Evolutionary conservation across 345 rosid species (phyloP), one percentile per base, ranked within the genome.

Genomic region (Turnera subulata): DNA sequence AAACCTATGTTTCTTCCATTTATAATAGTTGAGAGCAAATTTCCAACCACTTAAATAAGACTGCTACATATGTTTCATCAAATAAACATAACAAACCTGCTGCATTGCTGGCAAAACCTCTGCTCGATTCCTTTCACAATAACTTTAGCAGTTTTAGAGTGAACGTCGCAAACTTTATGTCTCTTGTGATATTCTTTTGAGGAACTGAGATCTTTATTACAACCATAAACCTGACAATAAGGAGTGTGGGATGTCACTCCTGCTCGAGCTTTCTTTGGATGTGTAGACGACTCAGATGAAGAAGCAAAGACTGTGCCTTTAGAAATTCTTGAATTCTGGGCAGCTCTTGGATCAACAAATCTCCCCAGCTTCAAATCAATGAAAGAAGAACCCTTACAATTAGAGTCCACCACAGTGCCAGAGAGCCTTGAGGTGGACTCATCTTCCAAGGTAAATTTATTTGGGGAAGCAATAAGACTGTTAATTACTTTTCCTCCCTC

Each of bases 361-460:
- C 88, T 80, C 50, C 88, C 86, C 43, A 90, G 60, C 58, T 83
- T 81, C 64, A 90, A 78, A 79, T 90, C 97, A 61, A 86, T 72
- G 43, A 80, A 67, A 15, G 77, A 60, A 49, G 75, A 77, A 62
- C 72, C 86, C n/a, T 57, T 64, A 45, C 66, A 59, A 11, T 65
- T 59, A 16, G 77, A 78, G 21, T 78, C 77, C 60, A 63, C 59
- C 9, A 46, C 68, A n/a, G 76, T 70, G 58, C 68, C 63, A 16
- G 83, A 77, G 59, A 69, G 49, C 70, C 69, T 80, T 18, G 80
- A 78, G 56, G 64, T 55, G 18, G 84, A 73, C 11, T 63, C 70
- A 14, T 73, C 74, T 45, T 79, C 80, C 22, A 59, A 57, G 14
- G 72, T 63, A 63, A 68, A 67, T 47, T 59, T 25, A 64, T 42